These are phyloP conservation scores for Penicillium sp. DNA, from an alignment of 2,329 filamentous ascomycete genomes.

Conservation along the genomic window DNA sequence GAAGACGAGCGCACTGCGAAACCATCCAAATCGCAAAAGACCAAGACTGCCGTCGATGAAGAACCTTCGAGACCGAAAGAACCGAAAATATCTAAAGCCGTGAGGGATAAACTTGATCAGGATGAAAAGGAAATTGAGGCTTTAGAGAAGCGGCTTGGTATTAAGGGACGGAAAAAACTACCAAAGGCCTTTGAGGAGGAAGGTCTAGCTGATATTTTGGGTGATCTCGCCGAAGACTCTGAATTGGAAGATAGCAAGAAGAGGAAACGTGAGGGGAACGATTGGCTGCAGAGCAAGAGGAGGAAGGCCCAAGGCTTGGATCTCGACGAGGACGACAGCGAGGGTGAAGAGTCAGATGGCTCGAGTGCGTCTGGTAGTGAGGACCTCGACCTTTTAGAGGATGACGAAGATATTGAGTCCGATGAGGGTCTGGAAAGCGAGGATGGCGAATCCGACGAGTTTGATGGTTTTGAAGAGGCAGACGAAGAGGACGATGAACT, in stretches of 20 bases:
- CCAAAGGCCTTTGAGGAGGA: slow-evolving; percentile 75
- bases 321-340: slow-evolving; percentile 20
- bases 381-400: slow-evolving; percentile 26
- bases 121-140: slow-evolving; percentile 87
- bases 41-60: slow-evolving; percentile 1
- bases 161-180: slow-evolving; percentile 71
- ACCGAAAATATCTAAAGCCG: slow-evolving; percentile 31
- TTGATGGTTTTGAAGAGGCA: slow-evolving; percentile 24
- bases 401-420: slow-evolving; percentile 25
- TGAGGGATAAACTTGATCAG: slow-evolving; percentile 64
- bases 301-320: slow-evolving; percentile 45
- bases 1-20: slow-evolving; percentile 11
- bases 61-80: slow-evolving; percentile 19
- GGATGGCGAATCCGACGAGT: slow-evolving; percentile 33
- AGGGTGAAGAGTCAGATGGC: slow-evolving; percentile 24
- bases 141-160: slow-evolving; percentile 80
- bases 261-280: slow-evolving; percentile 61
- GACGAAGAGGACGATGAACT: slow-evolving; percentile 35
- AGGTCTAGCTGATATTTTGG: slow-evolving; percentile 74
- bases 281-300: slow-evolving; percentile 58
- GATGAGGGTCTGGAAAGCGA: slow-evolving; percentile 31
- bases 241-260: slow-evolving; percentile 46
- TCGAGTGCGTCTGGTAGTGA: slow-evolving; percentile 23
- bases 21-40: not conserved
- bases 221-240: slow-evolving; percentile 57